Percentiles rank a stretch among this genome's conserved stretches.
These are phyloP conservation scores for Porcisia deanei DNA, from an alignment of 208 protist genomes.

Conservation along the genomic window DNA sequence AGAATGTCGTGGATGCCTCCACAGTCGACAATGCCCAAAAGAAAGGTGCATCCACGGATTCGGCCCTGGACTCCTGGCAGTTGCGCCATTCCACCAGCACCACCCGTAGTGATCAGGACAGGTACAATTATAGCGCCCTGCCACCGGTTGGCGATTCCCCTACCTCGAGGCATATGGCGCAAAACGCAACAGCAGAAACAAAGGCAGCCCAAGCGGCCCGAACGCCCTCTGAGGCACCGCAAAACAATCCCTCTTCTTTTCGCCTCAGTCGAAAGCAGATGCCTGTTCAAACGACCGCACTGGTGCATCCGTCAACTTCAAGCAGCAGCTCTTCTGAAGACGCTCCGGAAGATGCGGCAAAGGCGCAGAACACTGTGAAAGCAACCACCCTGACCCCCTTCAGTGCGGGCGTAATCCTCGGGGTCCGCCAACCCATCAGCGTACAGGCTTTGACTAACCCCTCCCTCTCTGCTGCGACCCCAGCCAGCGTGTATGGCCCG, in stretches of 20 bases:
- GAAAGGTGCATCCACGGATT: background rate
- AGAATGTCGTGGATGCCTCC: background rate
- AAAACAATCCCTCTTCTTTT: background rate
- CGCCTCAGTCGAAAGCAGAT: conserved; percentile 10
- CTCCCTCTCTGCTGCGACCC: background rate
- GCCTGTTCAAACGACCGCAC: conserved; percentile 3
- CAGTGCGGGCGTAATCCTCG: conserved; percentile 21
- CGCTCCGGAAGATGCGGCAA: background rate
- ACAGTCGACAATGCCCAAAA: background rate
- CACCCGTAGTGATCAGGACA: conserved; percentile 26
- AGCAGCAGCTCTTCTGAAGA: conserved; percentile 3
- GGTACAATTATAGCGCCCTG: conserved; percentile 28
- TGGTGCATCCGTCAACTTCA: background rate
- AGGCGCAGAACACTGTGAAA: background rate
- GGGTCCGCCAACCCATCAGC: conserved; percentile 23
- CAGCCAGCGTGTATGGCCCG: background rate
- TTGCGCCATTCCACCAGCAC: conserved; percentile 8
- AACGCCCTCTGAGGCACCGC: background rate
- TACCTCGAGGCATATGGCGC: conserved; percentile 16
- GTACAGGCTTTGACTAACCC: background rate
- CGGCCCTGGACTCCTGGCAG: background rate
- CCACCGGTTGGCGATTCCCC: conserved; percentile 27
- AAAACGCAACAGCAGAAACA: conserved; percentile 3
- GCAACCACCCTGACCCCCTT: background rate
- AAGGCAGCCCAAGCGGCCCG: background rate